A percentile compares a stretch with the other conserved stretches of the same genome.
phyloP scores from a whole-genome alignment of 805 yeast genomes.

The Kodamaea jinghongensis region DNA sequence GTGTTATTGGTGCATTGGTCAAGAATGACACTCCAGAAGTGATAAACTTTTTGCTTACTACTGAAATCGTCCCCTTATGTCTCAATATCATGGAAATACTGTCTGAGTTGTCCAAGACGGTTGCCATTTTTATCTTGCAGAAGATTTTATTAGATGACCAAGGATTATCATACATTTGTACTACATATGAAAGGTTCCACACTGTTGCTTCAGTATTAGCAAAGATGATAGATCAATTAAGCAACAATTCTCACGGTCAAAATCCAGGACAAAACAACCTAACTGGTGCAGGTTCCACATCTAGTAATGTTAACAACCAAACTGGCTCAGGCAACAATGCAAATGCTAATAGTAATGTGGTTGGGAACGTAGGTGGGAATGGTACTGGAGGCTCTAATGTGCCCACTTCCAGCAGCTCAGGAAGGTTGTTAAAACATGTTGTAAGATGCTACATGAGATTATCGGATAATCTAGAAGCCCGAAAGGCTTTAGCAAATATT shows the following conservation, averaged over 20 bases:
- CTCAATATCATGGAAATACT: slow-evolving; percentile 93
- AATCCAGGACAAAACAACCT: slow-evolving; percentile 8
- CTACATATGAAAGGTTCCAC: slow-evolving; percentile 89
- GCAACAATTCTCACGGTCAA: slow-evolving; percentile 51
- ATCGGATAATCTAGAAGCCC: slow-evolving; percentile 86
- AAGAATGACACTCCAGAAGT: slow-evolving; percentile 96
- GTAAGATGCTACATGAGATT: slow-evolving; percentile 90
- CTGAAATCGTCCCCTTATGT: slow-evolving; percentile 95
- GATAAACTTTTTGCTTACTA: slow-evolving; percentile 84
- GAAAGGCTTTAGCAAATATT: slow-evolving; percentile 77
- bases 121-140: slow-evolving; percentile 93
- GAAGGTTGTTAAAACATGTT: slow-evolving; percentile 85
- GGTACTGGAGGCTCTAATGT: slow-evolving; percentile 1
- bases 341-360: slow-evolving; percentile 1
- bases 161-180: slow-evolving; percentile 89
- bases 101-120: slow-evolving; percentile 90
- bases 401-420: slow-evolving; percentile 49
- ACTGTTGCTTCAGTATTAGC: slow-evolving; percentile 89
- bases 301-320: slow-evolving; percentile 7
- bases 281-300: not conserved
- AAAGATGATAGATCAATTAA: slow-evolving; percentile 82
- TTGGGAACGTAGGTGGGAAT: slow-evolving; percentile 11
- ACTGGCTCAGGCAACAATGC: too few species aligned
- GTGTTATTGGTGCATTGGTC: slow-evolving; percentile 95
- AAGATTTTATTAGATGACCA: slow-evolving; percentile 88